Conservation (phyloP, 805 yeast genomes). For the Candida nanaspora region DNA sequence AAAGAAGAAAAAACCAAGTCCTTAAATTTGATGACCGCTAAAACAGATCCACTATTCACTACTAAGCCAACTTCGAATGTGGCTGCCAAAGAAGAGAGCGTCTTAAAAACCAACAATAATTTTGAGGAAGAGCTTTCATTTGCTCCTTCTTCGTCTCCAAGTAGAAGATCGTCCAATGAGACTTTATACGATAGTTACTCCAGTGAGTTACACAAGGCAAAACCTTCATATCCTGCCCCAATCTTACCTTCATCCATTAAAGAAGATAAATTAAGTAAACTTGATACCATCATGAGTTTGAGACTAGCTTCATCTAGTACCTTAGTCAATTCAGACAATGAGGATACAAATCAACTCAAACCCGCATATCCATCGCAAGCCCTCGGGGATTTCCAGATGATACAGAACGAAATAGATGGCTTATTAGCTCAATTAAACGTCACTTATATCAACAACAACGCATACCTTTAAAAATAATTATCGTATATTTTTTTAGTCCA, state of each 20-base stretch:
- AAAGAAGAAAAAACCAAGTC: background rate
- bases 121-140: background rate
- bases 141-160: background rate
- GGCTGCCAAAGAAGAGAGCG: no score
- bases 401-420: conserved; percentile 4
- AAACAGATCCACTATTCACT: background rate
- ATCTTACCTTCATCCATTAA: background rate
- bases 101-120: no score
- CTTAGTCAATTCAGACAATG: background rate
- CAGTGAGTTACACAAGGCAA: background rate
- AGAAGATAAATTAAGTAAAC: background rate
- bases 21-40: no score
- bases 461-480: conserved; percentile 7
- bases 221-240: background rate
- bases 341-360: background rate
- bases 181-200: background rate
- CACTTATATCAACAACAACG: conserved; percentile 10
- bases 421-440: conserved; percentile 10
- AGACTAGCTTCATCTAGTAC: background rate
- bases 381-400: conserved; percentile 1
- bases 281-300: background rate
- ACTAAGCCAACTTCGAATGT: no score
- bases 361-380: background rate
- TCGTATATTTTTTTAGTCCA: background rate
- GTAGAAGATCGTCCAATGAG: background rate